Base-by-base conservation (phyloP, 2,329 filamentous ascomycete species). In the Paraphoma sp. region DNA sequence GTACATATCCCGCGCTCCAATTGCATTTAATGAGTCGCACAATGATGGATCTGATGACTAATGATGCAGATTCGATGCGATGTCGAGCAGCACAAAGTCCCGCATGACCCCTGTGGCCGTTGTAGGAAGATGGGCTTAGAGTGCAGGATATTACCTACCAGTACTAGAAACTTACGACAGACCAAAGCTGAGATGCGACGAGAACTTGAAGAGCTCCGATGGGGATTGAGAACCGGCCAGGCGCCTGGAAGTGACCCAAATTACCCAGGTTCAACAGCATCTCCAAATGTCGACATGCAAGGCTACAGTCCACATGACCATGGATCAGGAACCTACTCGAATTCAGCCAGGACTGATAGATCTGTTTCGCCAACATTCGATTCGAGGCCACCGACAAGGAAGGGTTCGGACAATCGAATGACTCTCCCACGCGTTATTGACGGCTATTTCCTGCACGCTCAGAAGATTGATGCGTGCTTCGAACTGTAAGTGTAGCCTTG, bases 131-230 rank as follows among this genome's bases (percentile, higher is more conserved):
- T 76, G 72, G 64, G 64, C 31, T 60, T 76, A 11, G 72, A 76
- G 40, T 76, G 73, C 50, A 62, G 73, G 44, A 76, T 76, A 23
- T 57, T 76, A 44, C 73, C 73, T 10, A 76, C 73, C 9, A 74
- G 71, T 16, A 76, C 73, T 10, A 64, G 73, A 48, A 76, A 76
- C 48, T 54, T 76, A 36, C 69, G 73, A 23, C 73, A 76, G 50
- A 76, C 73, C 33, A 76, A 76, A 53, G 73, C 73, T 18, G 73
- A 76, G 54, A 76, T 76, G 73, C 71, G 73, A 31, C 62, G 73
- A 48, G 73, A 76, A 53, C 60, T 76, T 9, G 73, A 76, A 50
- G 71, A 75, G 48, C 56, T 76, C 46, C 65, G 69, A 55, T 75
- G 72, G 73, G 74, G 72, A 36, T 69, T 75, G 63, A 68, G 72